Evolutionary conservation across 495 filamentous ascomycete genomes (phyloP), one percentile per base, ranked within the genome.

Genomic region (Lasiosphaeria hispida): DNA sequence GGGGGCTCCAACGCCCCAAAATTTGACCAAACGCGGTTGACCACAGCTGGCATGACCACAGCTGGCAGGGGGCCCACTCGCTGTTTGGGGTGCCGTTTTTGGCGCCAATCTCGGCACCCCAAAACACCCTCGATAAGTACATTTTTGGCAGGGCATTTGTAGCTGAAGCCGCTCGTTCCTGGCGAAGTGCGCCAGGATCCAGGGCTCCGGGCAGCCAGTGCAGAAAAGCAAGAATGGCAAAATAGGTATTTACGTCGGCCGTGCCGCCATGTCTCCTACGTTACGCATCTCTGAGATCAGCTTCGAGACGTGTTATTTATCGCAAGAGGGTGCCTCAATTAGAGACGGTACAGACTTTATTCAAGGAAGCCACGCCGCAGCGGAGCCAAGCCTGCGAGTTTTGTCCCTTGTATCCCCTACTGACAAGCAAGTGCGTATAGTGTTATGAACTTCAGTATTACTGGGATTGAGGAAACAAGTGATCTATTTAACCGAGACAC

Each of bases 391-490:
- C 45, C 45, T 49, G 33, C 9, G 45, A 49, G 45, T 49, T n/a
- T n/a, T n/a, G n/a, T n/a, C n/a, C n/a, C n/a, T n/a, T n/a, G n/a
- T n/a, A n/a, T n/a, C n/a, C n/a, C n/a, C n/a, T n/a, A n/a, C 33
- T 49, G 30, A 17, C 45, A 33, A 4, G 33, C 18, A 49, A 30
- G 45, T 49, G 45, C 39, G 2, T 41, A 41, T 15, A 41, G 39
- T 2, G 39, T 41, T 7, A 39, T n/a, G 54, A 57, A 57, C 45
- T 57, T 57, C 42, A 49, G 54, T 14, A 57, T 47, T 57, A 45
- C 54, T 57, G 42, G 54, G 54, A 57, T 35, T 41, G 54, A 57
- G 54, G 54, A 57, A 57, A 57, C 37, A 57, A 57, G 43, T 41
- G 42, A 48, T 33, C 54, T 57, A 38, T 57, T 57, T 41, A 15